A percentile compares a stretch with the other conserved stretches of the same genome.
Evolutionary conservation across 495 filamentous ascomycete genomes (phyloP).

Genomic region (Durotheca rogersii): DNA sequence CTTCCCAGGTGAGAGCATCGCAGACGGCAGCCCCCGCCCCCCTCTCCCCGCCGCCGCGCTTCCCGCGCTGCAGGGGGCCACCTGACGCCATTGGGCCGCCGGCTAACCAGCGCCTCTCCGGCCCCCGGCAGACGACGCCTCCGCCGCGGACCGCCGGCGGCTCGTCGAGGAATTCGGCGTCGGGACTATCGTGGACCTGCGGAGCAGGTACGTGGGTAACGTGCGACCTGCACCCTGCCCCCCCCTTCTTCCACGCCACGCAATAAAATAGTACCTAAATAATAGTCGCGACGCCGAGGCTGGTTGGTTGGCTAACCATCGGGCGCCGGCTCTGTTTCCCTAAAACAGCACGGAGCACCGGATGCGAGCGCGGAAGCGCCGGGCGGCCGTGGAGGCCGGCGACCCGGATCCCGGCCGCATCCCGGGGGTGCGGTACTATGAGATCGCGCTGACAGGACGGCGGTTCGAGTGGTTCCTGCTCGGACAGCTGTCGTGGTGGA

Average conservation of each 20-base stretch:
- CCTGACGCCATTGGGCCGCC: background rate
- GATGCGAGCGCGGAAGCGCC: constrained; percentile 66
- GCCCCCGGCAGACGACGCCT: constrained; percentile 62
- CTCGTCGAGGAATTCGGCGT: constrained; percentile 65
- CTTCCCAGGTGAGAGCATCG: constrained; percentile 56
- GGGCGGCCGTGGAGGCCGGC: constrained; percentile 36
- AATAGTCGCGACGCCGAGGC: background rate
- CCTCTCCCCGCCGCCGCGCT: too few relatives aligned
- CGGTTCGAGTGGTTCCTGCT: constrained; percentile 69
- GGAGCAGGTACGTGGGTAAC: constrained; percentile 59
- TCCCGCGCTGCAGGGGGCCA: background rate
- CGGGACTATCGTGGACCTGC: constrained; percentile 71
- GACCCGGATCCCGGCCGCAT: constrained; percentile 54
- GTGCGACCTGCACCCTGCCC: too few relatives aligned
- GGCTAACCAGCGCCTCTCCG: background rate
- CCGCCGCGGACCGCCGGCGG: constrained; percentile 58
- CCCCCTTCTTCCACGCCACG: too few relatives aligned
- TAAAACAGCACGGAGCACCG: constrained; percentile 72
- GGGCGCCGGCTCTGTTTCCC: too few relatives aligned
- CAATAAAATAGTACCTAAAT: too few relatives aligned
- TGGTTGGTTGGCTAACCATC: constrained; percentile 8
- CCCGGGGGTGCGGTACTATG: constrained; percentile 56
- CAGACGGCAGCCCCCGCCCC: background rate
- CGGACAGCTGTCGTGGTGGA: constrained; percentile 65
- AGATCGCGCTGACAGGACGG: constrained; percentile 73